Base-by-base conservation (phyloP, 352 stramenopile genomes). In the Phytophthora sp. region DNA sequence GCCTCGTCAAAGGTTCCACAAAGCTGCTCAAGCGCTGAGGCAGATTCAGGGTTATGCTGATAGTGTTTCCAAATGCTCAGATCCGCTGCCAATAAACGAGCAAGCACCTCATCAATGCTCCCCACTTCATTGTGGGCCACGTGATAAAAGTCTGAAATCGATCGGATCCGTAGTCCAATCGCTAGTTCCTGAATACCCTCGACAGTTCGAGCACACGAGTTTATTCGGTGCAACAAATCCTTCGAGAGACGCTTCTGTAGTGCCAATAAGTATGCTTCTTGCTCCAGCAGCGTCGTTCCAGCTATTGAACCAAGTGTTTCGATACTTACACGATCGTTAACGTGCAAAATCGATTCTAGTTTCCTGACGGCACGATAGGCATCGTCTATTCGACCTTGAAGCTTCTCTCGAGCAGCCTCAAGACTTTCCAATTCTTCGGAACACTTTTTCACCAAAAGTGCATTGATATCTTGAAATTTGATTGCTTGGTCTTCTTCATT, bases 401-500 rank as follows among this genome's bases (percentile, higher is more conserved):
- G 38, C 39, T 76, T 81, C 18, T 73, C 74, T 26, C 82, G 74
- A 26, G 75, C 74, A 28, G 55, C 60, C 60, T 89, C 69, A 6
- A 91, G 57, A 1, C 62, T 65, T 69, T 87, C 78, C 13, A 91
- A 62, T 39, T 89, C 82, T 58, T 91, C 72, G 9, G 74, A 76
- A 38, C 76, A 88, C 35, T 82, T 87, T 30, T 72, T 74, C n/a
- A 88, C 12, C 48, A 89, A 43, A 2, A 88, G 28, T 7, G 62
- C 68, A 24, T 89, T 88, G 31, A 91, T 87, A 20, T 89, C 74
- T 39, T 82, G 74, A 41, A 89, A 86, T 30, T 87, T 88, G 24
- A 30, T 76, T 1, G 62, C 69, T 28, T 86, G 76, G 21, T 87
- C 74, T 45, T 84, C 69, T 41, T 73, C 68, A 37, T 77, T 74